phyloP scores from a whole-genome alignment of 441 rosid genomes.

The Codiaeum variegatum region DNA sequence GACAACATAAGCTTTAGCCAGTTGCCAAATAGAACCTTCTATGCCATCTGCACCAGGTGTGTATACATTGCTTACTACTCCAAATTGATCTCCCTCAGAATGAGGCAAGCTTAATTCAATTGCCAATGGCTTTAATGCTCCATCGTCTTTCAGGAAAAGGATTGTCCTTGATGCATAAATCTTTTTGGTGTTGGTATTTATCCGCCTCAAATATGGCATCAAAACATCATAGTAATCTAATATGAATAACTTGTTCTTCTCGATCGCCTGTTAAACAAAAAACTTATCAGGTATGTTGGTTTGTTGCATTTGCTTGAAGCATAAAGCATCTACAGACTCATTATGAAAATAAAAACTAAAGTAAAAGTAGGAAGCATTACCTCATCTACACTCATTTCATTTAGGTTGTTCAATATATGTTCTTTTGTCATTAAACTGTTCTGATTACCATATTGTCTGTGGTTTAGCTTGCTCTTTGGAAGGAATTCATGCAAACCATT shows the following conservation, averaged over 20 bases:
- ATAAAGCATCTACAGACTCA: neutral
- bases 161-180: slow-evolving; percentile 59
- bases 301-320: neutral
- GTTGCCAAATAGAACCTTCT: slow-evolving; percentile 57
- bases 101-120: slow-evolving; percentile 68
- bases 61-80: slow-evolving; percentile 58
- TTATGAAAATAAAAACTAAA: neutral
- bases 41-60: slow-evolving; percentile 51
- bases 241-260: slow-evolving; percentile 46
- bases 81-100: slow-evolving; percentile 47
- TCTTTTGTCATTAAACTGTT: slow-evolving; percentile 48
- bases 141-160: slow-evolving; percentile 54
- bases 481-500: slow-evolving; percentile 56
- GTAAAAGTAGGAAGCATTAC: slow-evolving; percentile 26
- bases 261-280: slow-evolving; percentile 38
- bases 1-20: slow-evolving; percentile 71
- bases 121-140: slow-evolving; percentile 56
- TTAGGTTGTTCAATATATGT: slow-evolving; percentile 43
- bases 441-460: slow-evolving; percentile 47
- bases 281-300: neutral
- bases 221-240: slow-evolving; percentile 64
- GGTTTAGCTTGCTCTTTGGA: slow-evolving; percentile 61
- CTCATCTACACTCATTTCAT: slow-evolving; percentile 51
- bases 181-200: slow-evolving; percentile 46
- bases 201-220: slow-evolving; percentile 48